Evolutionary conservation across 441 rosid species (phyloP).

Genomic region (Adansonia gregorii): DNA sequence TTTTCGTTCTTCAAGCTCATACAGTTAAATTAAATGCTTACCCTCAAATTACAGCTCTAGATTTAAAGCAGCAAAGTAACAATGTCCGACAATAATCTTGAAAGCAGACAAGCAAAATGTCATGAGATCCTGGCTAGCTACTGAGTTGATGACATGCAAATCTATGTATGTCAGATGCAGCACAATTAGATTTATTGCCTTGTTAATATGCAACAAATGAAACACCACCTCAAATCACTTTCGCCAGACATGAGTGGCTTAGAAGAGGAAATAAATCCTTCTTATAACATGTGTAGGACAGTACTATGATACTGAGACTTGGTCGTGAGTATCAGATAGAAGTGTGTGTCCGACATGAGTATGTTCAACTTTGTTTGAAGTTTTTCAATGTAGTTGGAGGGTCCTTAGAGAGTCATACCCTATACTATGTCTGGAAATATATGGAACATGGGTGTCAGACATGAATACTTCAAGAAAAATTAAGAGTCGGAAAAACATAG

Average conservation of each 20-base stretch:
- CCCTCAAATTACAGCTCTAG: background rate
- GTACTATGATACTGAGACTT: no score
- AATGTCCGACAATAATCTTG: background rate
- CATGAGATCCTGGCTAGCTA: conserved; percentile 4
- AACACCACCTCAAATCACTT: background rate
- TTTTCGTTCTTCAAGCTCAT: conserved; percentile 1
- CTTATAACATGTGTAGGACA: background rate
- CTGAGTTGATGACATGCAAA: background rate
- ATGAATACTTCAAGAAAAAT: no score
- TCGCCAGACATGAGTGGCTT: background rate
- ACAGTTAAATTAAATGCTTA: background rate
- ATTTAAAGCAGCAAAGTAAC: background rate
- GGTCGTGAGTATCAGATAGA: no score
- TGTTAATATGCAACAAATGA: conserved; percentile 17
- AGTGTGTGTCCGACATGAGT: no score
- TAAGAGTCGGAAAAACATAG: no score
- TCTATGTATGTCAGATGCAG: background rate
- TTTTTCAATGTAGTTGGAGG: no score
- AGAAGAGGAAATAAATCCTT: background rate
- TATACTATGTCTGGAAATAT: no score
- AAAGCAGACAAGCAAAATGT: background rate
- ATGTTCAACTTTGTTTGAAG: no score
- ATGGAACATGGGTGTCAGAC: no score
- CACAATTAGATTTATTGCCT: background rate
- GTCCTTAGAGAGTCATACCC: no score